Percentiles rank a stretch among this genome's conserved stretches.
phyloP scores from a whole-genome alignment of 2,329 filamentous ascomycete genomes.

The Pseudogymnoascus sp. region DNA sequence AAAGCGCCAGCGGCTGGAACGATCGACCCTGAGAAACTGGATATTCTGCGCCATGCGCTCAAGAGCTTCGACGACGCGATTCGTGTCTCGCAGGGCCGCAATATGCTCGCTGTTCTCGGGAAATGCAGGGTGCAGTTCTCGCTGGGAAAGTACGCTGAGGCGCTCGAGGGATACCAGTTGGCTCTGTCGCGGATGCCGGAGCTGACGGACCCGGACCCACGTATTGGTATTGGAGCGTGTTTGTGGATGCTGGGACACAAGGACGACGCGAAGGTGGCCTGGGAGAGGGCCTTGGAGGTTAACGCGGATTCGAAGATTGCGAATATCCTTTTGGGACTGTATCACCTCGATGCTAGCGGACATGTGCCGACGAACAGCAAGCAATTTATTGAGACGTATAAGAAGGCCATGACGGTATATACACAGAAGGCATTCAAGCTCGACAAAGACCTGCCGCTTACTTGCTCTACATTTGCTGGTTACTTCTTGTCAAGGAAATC shows the following conservation, averaged over 20 bases:
- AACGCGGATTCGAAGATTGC: constrained; percentile 78
- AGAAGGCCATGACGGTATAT: constrained; percentile 88
- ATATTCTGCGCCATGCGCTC: constrained; percentile 73
- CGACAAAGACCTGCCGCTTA: constrained; percentile 83
- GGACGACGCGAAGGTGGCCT: constrained; percentile 81
- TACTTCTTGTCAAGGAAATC: constrained; percentile 83
- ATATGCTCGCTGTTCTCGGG: constrained; percentile 86
- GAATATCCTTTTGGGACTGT: constrained; percentile 81
- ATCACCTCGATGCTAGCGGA: constrained; percentile 79
- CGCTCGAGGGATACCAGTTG: constrained; percentile 77
- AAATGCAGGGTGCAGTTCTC: constrained; percentile 83
- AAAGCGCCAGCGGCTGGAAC: constrained; percentile 54
- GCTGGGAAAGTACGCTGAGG: constrained; percentile 75
- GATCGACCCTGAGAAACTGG: constrained; percentile 63
- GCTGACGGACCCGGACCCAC: constrained; percentile 84
- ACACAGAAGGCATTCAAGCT: constrained; percentile 90
- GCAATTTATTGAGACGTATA: constrained; percentile 77
- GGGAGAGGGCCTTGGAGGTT: constrained; percentile 80
- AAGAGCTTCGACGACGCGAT: constrained; percentile 95
- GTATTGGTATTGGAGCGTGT: constrained; percentile 93
- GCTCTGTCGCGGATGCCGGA: constrained; percentile 79
- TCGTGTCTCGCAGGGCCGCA: constrained; percentile 73
- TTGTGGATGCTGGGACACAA: constrained; percentile 96
- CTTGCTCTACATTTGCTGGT: constrained; percentile 79
- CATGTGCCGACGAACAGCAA: constrained; percentile 76